Conservation (phyloP, 108 stramenopile species). For the Cylindrotheca closterium region DNA sequence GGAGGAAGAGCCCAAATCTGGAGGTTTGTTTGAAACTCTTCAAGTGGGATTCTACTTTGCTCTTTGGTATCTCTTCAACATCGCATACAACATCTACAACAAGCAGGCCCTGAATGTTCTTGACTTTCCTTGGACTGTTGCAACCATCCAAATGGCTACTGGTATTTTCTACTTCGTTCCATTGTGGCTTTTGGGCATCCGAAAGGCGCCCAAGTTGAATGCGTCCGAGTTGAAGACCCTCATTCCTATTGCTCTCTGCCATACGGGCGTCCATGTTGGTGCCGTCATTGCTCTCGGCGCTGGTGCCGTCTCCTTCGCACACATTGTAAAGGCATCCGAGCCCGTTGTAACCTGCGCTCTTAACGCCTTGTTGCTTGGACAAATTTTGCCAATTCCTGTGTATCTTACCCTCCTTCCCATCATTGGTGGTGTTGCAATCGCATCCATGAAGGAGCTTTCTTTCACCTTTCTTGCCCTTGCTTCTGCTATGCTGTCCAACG, state of each 20-base stretch:
- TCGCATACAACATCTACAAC: slow-evolving; percentile 99
- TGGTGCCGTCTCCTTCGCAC: slow-evolving; percentile 98
- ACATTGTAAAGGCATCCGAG: slow-evolving; percentile 99
- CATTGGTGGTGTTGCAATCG: slow-evolving; percentile 95
- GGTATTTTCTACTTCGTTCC: slow-evolving; percentile 90
- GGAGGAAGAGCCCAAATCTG: slow-evolving; percentile 37
- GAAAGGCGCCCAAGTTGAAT: slow-evolving; percentile 91
- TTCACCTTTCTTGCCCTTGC: slow-evolving; percentile 95
- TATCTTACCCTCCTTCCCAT: slow-evolving; percentile 96
- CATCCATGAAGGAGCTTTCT: slow-evolving; percentile 96
- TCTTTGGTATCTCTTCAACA: slow-evolving; percentile 98
- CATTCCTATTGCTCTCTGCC: slow-evolving; percentile 93
- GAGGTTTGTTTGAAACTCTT: slow-evolving; percentile 66
- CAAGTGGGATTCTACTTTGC: slow-evolving; percentile 90
- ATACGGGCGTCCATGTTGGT: slow-evolving; percentile 96
- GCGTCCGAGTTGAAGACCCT: slow-evolving; percentile 85
- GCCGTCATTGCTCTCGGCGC: slow-evolving; percentile 97
- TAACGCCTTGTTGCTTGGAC: slow-evolving; percentile 87
- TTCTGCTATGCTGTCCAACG: slow-evolving; percentile 97
- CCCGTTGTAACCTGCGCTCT: slow-evolving; percentile 94
- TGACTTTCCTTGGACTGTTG: slow-evolving; percentile 93
- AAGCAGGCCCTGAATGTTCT: slow-evolving; percentile 94
- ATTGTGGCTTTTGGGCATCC: slow-evolving; percentile 84
- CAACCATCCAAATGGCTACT: slow-evolving; percentile 94
- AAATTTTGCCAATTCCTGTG: slow-evolving; percentile 81